Conservation (phyloP, 805 yeast genomes). For the Ogataea glucozyma region DNA sequence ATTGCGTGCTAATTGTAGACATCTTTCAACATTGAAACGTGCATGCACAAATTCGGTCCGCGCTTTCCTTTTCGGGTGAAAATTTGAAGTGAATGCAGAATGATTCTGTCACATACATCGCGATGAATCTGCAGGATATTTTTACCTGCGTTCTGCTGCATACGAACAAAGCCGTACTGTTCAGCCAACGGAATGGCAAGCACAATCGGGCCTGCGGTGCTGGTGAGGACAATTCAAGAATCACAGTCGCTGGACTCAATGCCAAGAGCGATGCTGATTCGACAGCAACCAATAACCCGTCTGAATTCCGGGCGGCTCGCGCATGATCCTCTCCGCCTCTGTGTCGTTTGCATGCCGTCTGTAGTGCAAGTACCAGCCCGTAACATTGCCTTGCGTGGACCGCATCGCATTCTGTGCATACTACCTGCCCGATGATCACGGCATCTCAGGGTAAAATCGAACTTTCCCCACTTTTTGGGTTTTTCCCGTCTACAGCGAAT, state of each 20-base stretch:
- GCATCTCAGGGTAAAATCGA: slow-evolving; percentile 2
- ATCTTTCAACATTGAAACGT: slow-evolving; percentile 4
- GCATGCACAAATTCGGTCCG: neutral
- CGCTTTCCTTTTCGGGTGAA: neutral
- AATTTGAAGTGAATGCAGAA: neutral
- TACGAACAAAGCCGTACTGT: too few species aligned
- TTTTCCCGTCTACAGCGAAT: too few species aligned
- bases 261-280: neutral
- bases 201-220: neutral
- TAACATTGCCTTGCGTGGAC: neutral
- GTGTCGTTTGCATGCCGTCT: too few species aligned
- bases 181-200: too few species aligned
- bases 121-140: neutral
- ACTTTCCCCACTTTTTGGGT: slow-evolving; percentile 1
- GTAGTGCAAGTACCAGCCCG: neutral
- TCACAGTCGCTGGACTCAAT: neutral
- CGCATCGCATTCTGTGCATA: slow-evolving; percentile 2
- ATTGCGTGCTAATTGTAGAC: neutral
- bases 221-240: too few species aligned
- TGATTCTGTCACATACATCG: neutral
- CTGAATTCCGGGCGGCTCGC: too few species aligned
- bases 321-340: too few species aligned
- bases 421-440: slow-evolving; percentile 1
- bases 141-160: too few species aligned
- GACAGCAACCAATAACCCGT: neutral